These are phyloP conservation scores for Hydrangea macrophylla DNA, from an alignment of 148 eudicot species.

Conservation along the genomic window DNA sequence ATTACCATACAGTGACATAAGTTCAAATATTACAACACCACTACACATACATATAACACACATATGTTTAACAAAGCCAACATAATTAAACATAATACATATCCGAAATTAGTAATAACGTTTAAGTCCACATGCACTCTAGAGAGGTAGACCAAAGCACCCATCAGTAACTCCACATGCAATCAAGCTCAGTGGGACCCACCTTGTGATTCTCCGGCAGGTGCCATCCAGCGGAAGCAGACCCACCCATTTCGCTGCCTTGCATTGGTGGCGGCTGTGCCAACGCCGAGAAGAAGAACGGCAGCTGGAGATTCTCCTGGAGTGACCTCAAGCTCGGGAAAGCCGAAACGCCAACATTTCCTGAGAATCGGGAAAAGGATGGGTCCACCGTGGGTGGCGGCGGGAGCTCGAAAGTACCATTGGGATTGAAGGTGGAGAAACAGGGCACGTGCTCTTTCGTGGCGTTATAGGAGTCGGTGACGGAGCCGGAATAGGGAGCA, in stretches of 20 bases:
- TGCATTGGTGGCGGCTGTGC: constrained; percentile 5
- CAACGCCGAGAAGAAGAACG: constrained; percentile 25
- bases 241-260: constrained; percentile 15
- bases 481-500: no score
- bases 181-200: constrained; percentile 45
- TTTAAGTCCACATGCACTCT: background rate
- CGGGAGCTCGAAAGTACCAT: constrained; percentile 20
- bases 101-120: background rate
- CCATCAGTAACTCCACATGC: constrained; percentile 43
- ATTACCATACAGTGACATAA: background rate
- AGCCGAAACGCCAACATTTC: constrained; percentile 22
- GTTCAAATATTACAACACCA: background rate
- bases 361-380: background rate
- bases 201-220: constrained; percentile 22
- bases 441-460: constrained; percentile 85
- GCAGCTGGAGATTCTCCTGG: constrained; percentile 57
- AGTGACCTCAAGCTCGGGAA: constrained; percentile 77
- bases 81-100: background rate
- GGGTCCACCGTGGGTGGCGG: constrained; percentile 12
- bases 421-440: constrained; percentile 61
- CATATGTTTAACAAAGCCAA: background rate
- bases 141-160: background rate
- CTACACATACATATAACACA: background rate
- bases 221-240: constrained; percentile 13
- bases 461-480: constrained; percentile 39